Conservation (phyloP, 2,329 filamentous ascomycete genomes). For the Diaporthe sp. region DNA sequence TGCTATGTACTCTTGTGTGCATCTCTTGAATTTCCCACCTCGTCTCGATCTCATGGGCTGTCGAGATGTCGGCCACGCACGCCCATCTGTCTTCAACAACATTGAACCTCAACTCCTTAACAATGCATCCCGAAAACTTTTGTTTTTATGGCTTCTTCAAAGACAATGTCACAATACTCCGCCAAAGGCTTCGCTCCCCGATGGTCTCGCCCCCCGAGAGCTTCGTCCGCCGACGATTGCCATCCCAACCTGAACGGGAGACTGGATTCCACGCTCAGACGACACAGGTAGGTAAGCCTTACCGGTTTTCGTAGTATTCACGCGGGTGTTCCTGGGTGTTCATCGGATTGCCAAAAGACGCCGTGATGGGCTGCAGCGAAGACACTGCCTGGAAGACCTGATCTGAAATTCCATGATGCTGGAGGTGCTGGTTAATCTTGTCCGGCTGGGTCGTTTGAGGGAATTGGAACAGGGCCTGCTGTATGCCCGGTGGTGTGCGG, state of each 20-base stretch:
- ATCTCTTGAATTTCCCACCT: not conserved
- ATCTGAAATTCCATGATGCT: conserved; percentile 34
- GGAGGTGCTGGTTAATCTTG: conserved; percentile 33
- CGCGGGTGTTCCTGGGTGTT: conserved; percentile 21
- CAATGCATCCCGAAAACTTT: conserved; percentile 13
- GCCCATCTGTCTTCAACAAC: conserved; percentile 1
- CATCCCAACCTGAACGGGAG: not conserved
- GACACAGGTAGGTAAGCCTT: not conserved
- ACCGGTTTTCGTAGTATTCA: conserved; percentile 12
- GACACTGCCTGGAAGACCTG: conserved; percentile 35
- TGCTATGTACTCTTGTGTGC: conserved; percentile 15
- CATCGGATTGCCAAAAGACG: conserved; percentile 33
- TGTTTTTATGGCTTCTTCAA: not conserved
- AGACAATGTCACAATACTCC: not conserved
- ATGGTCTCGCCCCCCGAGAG: not conserved
- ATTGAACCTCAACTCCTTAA: conserved; percentile 11
- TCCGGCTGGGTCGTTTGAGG: conserved; percentile 24
- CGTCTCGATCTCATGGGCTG: not conserved
- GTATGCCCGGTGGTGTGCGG: conserved; percentile 23
- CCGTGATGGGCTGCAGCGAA: conserved; percentile 34
- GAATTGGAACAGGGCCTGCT: conserved; percentile 31
- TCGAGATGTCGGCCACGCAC: not conserved
- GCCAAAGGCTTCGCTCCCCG: no score
- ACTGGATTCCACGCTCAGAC: not conserved
- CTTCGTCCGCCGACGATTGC: not conserved